phyloP scores from a whole-genome alignment of 805 yeast genomes.

The Ogataea allantospora region DNA sequence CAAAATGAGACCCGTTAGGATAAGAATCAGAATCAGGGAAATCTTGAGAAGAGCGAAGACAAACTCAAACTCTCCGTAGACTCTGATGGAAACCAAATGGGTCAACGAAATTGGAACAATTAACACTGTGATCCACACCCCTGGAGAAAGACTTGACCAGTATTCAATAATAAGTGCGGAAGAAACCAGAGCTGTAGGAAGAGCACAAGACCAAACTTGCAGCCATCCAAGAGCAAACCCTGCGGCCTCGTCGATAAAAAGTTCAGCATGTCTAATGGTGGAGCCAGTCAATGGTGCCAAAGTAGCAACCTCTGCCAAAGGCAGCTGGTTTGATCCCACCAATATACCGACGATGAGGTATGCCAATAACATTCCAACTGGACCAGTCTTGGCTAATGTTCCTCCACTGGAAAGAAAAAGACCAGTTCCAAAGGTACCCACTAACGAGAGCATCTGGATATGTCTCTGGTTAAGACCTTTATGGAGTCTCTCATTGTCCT shows the following conservation, averaged over 20 bases:
- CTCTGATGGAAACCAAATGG: constrained; percentile 49
- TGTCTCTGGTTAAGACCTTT: constrained; percentile 48
- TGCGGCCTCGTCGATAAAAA: constrained; percentile 43
- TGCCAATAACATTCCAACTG: constrained; percentile 49
- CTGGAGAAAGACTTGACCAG: constrained; percentile 55
- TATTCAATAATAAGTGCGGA: constrained; percentile 54
- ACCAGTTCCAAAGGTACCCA: constrained; percentile 73
- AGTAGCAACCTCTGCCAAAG: constrained; percentile 58
- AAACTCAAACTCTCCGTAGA: constrained; percentile 51
- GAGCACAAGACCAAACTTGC: constrained; percentile 42
- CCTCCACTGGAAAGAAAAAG: constrained; percentile 50
- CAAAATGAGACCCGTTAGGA: constrained; percentile 50
- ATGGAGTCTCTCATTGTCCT: constrained; percentile 18
- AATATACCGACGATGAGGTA: constrained; percentile 56
- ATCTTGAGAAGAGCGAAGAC: constrained; percentile 65
- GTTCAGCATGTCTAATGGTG: constrained; percentile 35
- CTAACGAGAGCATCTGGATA: constrained; percentile 66
- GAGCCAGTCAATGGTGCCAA: constrained; percentile 58
- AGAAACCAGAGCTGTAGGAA: constrained; percentile 57
- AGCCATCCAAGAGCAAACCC: constrained; percentile 56
- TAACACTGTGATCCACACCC: constrained; percentile 56
- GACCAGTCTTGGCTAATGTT: constrained; percentile 33
- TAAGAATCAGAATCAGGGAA: constrained; percentile 55
- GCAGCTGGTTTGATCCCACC: constrained; percentile 53
- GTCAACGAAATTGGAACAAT: constrained; percentile 41